These are phyloP conservation scores for Arachnopeziza araneosa DNA, from an alignment of 2,329 filamentous ascomycete species.

Conservation along the genomic window DNA sequence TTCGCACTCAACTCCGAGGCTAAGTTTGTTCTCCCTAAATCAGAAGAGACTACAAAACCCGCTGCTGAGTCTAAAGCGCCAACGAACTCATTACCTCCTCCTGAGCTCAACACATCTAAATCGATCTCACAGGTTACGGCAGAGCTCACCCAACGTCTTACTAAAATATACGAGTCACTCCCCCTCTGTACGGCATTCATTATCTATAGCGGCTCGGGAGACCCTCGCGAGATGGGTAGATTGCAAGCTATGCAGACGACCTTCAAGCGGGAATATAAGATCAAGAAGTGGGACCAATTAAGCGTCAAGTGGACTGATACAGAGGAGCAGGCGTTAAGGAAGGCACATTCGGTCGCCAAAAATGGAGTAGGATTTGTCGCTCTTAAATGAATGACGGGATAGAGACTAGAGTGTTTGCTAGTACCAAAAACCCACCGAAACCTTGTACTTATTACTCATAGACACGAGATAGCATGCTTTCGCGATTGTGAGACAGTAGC, in stretches of 20 bases:
- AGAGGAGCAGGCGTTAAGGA: slow-evolving; percentile 57
- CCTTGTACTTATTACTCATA: neutral
- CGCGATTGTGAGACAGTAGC: no score
- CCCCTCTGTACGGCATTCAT: slow-evolving; percentile 62
- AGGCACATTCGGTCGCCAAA: slow-evolving; percentile 50
- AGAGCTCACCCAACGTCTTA: slow-evolving; percentile 40
- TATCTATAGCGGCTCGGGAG: slow-evolving; percentile 60
- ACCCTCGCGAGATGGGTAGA: slow-evolving; percentile 60
- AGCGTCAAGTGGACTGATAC: slow-evolving; percentile 63
- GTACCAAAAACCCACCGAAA: neutral
- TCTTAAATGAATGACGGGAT: slow-evolving; percentile 46
- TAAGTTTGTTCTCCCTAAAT: neutral
- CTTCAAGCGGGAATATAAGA: slow-evolving; percentile 60
- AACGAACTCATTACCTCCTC: neutral
- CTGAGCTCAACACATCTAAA: neutral
- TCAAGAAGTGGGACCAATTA: slow-evolving; percentile 61
- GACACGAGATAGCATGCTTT: no score
- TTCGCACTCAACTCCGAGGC: neutral
- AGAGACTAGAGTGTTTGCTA: neutral
- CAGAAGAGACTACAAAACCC: neutral
- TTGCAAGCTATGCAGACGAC: slow-evolving; percentile 55
- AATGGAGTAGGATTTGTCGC: slow-evolving; percentile 59
- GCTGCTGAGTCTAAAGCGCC: neutral
- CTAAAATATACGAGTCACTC: slow-evolving; percentile 50
- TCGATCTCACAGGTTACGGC: slow-evolving; percentile 15